phyloP scores from a whole-genome alignment of 106 monocot species.

The Acanthochlamys bracteata region DNA sequence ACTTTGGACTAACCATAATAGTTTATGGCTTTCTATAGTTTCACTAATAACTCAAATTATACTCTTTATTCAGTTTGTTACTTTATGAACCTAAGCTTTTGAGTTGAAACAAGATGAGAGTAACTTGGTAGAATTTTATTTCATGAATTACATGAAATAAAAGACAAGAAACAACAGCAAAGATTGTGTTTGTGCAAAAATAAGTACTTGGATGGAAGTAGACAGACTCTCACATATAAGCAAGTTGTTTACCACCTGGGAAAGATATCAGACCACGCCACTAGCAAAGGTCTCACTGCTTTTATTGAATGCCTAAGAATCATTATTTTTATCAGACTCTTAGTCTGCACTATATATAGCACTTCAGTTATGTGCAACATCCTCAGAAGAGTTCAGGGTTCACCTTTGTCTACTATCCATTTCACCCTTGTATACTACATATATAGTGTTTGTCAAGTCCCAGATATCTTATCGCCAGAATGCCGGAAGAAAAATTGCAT shows the following conservation, averaged over 20 bases:
- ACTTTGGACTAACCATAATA: neutral
- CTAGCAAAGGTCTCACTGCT: neutral
- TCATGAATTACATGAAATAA: too few relatives aligned
- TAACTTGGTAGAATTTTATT: too few relatives aligned
- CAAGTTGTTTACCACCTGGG: neutral
- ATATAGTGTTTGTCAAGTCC: too few relatives aligned
- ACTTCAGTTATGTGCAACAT: neutral
- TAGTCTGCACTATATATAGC: slow-evolving; percentile 2
- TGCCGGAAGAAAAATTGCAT: slow-evolving; percentile 27
- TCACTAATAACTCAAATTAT: too few relatives aligned
- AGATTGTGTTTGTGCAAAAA: neutral
- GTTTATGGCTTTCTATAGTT: too few relatives aligned
- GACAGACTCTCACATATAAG: neutral
- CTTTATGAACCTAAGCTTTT: too few relatives aligned
- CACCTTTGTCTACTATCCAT: too few relatives aligned
- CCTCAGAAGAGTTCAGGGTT: neutral
- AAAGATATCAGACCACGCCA: neutral
- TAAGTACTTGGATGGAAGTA: neutral
- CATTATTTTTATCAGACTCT: neutral
- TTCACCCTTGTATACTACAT: too few relatives aligned
- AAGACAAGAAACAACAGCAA: neutral
- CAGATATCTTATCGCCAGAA: neutral
- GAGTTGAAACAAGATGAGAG: too few relatives aligned
- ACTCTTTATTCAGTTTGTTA: too few relatives aligned
- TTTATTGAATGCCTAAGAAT: neutral